Evolutionary conservation across 352 stramenopile species (phyloP), one percentile per base, ranked within the genome.

Genomic region (Globisporangium paddicum): DNA sequence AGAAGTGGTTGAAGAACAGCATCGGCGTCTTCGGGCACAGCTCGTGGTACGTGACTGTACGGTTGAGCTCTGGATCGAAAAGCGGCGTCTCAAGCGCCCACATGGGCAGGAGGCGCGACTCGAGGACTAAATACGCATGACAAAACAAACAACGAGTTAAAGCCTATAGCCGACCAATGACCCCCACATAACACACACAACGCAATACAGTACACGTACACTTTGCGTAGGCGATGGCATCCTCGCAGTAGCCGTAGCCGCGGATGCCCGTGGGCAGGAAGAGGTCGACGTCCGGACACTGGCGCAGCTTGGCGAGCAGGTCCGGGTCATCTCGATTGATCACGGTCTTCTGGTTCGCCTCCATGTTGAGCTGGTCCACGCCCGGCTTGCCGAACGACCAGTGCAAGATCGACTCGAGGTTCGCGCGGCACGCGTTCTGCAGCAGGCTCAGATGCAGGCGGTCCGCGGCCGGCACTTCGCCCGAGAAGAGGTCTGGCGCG

Each of bases 271-370:
- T 56, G 2, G 82, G 77, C 5, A 86, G 48, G 62, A 80, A 89
- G 19, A 89, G 44, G 60, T 92, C 82, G 37, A 91, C 53, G 21
- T 79, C 71, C 1, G 79, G 71, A 52, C 82, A 91, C 48, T 83
- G 58, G 23, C 61, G 62, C 21, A 90, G 64, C 21, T 74, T 63
- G 10, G 78, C 60, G 13, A 89, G 28, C 42, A 89, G 46, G 5
- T 67, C 5, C 25, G 71, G 64, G 58, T 75, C 63, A 54, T 70
- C 61, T 14, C 69, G 41, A 8, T 68, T 61, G 28, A 83, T 28
- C 26, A 65, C 65, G 13, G 45, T 64, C 37, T 61, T 21, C 26
- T 65, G 64, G 26, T 57, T 46, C 23, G 64, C 50, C 0, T 66
- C 58, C 9, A 55, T 37, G 21, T 56, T 48, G 30, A 61, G 49